phyloP scores from a whole-genome alignment of 495 filamentous ascomycete genomes.

The Podospora pseudoanserina region DNA sequence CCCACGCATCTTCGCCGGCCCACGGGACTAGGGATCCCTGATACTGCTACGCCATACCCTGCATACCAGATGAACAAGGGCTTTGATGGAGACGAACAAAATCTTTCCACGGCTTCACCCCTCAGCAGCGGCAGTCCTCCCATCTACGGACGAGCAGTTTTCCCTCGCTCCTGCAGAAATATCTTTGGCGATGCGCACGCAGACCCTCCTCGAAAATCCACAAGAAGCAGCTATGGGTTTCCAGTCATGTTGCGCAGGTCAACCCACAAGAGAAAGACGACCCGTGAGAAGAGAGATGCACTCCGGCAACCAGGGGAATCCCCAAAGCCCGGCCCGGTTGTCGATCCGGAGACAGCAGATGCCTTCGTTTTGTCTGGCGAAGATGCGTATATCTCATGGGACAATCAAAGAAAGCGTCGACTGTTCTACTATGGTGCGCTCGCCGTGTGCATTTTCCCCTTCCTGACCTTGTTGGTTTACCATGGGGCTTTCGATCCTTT shows the following conservation, averaged over 20 bases:
- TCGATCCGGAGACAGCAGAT: slow-evolving; percentile 16
- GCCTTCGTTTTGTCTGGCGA: slow-evolving; percentile 13
- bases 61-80: slow-evolving; percentile 5
- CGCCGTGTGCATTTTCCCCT: slow-evolving; percentile 32
- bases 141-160: background rate
- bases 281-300: background rate
- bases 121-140: slow-evolving; percentile 2
- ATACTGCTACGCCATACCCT: background rate
- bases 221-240: slow-evolving; percentile 12
- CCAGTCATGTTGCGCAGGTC: slow-evolving; percentile 10
- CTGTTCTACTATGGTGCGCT: slow-evolving; percentile 31
- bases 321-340: background rate
- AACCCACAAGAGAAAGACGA: slow-evolving; percentile 11
- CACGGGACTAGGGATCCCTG: slow-evolving; percentile 11
- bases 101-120: background rate
- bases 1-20: slow-evolving; percentile 16
- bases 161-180: slow-evolving; percentile 17
- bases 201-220: slow-evolving; percentile 7
- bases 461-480: slow-evolving; percentile 32
- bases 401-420: slow-evolving; percentile 23
- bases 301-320: background rate
- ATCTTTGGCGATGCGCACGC: slow-evolving; percentile 13
- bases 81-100: background rate
- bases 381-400: slow-evolving; percentile 30
- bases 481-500: slow-evolving; percentile 26